Conservation (phyloP, 2,329 filamentous ascomycete genomes). For the Ophiostoma angusticollis region DNA sequence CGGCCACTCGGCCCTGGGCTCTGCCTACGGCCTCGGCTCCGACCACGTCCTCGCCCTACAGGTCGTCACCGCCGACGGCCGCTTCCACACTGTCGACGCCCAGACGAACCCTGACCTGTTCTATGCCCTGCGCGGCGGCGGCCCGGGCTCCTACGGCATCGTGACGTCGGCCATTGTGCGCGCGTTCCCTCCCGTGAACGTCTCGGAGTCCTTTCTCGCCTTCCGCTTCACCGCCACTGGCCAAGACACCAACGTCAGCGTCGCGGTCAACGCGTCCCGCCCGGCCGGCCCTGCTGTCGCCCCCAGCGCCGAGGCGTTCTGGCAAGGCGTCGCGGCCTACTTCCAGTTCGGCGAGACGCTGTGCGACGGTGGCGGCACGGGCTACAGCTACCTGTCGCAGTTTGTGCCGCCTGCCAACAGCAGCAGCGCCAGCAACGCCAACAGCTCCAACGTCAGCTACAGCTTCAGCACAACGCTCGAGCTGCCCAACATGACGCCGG, state of each 20-base stretch:
- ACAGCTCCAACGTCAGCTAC: constrained; percentile 17
- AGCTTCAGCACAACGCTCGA: constrained; percentile 23
- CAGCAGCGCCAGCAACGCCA: neutral
- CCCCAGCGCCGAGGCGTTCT: constrained; percentile 13
- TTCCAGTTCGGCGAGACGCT: constrained; percentile 22
- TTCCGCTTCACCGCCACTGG: neutral
- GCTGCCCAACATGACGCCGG: constrained; percentile 19
- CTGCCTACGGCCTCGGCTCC: constrained; percentile 34
- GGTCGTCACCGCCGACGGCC: constrained; percentile 34
- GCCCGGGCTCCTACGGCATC: constrained; percentile 19
- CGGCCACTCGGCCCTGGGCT: constrained; percentile 34
- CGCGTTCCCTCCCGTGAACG: constrained; percentile 9
- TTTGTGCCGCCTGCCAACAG: constrained; percentile 1
- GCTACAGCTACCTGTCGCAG: constrained; percentile 23
- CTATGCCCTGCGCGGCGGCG: constrained; percentile 42
- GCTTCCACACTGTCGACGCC: constrained; percentile 27
- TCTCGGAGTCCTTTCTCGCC: constrained; percentile 5
- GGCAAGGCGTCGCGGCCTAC: constrained; percentile 22
- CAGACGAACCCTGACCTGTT: constrained; percentile 37
- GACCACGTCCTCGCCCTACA: constrained; percentile 36
- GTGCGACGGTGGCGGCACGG: constrained; percentile 23
- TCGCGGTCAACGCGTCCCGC: no score
- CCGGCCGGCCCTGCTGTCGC: constrained; percentile 3
- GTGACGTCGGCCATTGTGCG: constrained; percentile 13
- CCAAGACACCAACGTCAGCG: no score